These are phyloP conservation scores for Phytophthora uliginosa DNA, from an alignment of 352 stramenopile genomes.

Conservation along the genomic window DNA sequence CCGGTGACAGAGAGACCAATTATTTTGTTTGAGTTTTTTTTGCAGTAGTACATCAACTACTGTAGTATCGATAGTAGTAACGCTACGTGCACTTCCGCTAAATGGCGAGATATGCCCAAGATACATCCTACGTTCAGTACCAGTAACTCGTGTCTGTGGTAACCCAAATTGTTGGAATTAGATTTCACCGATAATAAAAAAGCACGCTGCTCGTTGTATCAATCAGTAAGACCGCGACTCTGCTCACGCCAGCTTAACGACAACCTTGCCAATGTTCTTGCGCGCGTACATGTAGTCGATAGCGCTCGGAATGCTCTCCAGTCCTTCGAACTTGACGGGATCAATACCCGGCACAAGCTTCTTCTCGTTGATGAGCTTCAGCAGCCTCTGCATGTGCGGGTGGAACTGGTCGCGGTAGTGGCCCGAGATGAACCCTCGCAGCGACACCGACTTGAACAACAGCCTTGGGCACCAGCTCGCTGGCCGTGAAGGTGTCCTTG, in stretches of 20 bases:
- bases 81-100: too few relatives aligned
- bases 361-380: constrained; percentile 26
- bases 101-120: too few relatives aligned
- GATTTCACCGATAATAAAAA: too few relatives aligned
- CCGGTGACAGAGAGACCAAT: too few relatives aligned
- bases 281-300: constrained; percentile 7
- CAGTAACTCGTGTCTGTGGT: too few relatives aligned
- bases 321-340: neutral
- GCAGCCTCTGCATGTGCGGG: constrained; percentile 44
- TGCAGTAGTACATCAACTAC: too few relatives aligned
- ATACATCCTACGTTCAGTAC: too few relatives aligned
- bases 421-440: constrained; percentile 48
- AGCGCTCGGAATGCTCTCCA: neutral
- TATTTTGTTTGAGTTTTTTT: too few relatives aligned
- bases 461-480: constrained; percentile 6
- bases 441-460: constrained; percentile 24
- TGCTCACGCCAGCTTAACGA: constrained; percentile 1
- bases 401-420: constrained; percentile 44
- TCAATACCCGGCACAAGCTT: constrained; percentile 1
- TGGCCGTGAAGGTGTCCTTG: constrained; percentile 4
- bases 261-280: constrained; percentile 9
- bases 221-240: neutral
- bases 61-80: too few relatives aligned
- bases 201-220: too few relatives aligned
- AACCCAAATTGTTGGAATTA: too few relatives aligned